Evolutionary conservation across 2,329 filamentous ascomycete species (phyloP).

Genomic region (Penicillium sp.): DNA sequence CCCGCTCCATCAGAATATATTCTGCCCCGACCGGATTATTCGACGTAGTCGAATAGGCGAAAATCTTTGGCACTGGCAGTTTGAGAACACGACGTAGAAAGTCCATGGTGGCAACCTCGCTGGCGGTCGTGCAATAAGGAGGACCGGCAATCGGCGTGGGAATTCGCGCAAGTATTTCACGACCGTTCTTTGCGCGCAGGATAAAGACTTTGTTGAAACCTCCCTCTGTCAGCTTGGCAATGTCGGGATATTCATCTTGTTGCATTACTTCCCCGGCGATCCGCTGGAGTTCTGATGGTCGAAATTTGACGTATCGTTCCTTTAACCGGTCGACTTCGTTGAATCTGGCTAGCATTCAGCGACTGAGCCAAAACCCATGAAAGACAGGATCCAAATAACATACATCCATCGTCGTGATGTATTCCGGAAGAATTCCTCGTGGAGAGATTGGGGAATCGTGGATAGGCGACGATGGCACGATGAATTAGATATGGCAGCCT

Average conservation of each 20-base stretch:
- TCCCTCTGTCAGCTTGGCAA: conserved; percentile 19
- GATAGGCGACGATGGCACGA: conserved; percentile 4
- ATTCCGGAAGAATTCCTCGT: conserved; percentile 16
- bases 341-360: conserved; percentile 11
- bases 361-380: background rate
- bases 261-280: conserved; percentile 18
- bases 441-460: conserved; percentile 6
- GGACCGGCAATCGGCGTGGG: conserved; percentile 25
- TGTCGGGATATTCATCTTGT: conserved; percentile 17
- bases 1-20: conserved; percentile 42
- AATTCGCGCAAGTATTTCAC: conserved; percentile 24
- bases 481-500: background rate
- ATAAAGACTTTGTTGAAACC: conserved; percentile 29
- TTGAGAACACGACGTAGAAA: conserved; percentile 24
- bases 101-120: conserved; percentile 24
- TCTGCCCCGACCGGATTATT: conserved; percentile 38
- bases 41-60: conserved; percentile 29
- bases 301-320: conserved; percentile 20
- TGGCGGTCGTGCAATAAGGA: conserved; percentile 22
- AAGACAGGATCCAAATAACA: background rate
- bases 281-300: conserved; percentile 18
- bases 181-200: conserved; percentile 17
- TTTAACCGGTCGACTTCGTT: conserved; percentile 16
- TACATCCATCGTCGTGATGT: conserved; percentile 14
- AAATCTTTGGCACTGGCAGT: conserved; percentile 34